Evolutionary conservation across 768 basidiomycete species (phyloP), one percentile per base, ranked within the genome.

Genomic region (Phaeotremella skinneri): DNA sequence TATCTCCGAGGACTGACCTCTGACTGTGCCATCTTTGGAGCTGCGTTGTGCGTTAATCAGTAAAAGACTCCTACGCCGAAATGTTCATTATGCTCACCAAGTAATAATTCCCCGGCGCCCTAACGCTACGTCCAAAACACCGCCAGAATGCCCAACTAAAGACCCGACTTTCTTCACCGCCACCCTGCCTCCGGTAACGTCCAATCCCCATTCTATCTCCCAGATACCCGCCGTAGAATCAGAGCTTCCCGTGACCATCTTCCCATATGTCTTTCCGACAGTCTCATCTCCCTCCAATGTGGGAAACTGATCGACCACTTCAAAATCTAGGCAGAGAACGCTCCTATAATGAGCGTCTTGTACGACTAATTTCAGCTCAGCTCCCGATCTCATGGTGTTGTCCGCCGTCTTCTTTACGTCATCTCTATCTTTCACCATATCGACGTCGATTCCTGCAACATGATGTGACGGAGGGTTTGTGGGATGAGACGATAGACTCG

Each of bases 261-360:
- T 34, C n/a, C 49, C 49, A 9, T 11, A 9, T 29, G 20, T 63
- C 66, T 32, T 30, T 57, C 55, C 52, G n/a, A n/a, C n/a, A n/a
- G n/a, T 14, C 21, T 11, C 4, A 51, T 55, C 27, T 64, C 53
- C 9, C 13, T 13, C 43, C 13, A 9, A 13, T 45, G 43, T 13
- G 13, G 9, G 17, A 37, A 7, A 37, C 34, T 55, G 29, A 30
- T 61, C 51, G 0, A 58, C 3, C 21, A 9, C 11, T 14, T 61
- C 60, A 32, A 58, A 55, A n/a, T 50, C 29, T n/a, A 73, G 32
- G 17, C 47, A 32, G n/a, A 73, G 34, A 13, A 73, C 66, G 54
- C 72, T 73, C 11, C 69, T 50, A 16, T 42, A 52, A 53, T 73
- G 72, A 17, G 65, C 69, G 16, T 48, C 52, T 11, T 60, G 41